Percentiles rank a stretch among this genome's conserved stretches.
phyloP scores from a whole-genome alignment of 1,284 basidiomycete species.

The Puccinia sorghi region DNA sequence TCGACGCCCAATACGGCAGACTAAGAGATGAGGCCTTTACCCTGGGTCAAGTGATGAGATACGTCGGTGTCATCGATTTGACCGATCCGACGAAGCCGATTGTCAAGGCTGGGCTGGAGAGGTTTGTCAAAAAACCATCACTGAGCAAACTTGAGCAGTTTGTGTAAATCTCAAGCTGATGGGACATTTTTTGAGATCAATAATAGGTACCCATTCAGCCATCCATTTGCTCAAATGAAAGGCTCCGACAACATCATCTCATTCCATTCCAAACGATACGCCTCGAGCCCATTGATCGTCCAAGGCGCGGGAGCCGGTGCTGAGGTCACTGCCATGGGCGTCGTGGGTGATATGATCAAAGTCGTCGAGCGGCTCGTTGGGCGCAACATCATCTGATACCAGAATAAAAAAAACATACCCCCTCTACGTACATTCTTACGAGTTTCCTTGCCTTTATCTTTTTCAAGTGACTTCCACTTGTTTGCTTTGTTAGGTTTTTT shows the following conservation, averaged over 20 bases:
- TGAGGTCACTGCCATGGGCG: slow-evolving; percentile 97
- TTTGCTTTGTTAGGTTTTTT: not conserved
- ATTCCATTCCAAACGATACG: slow-evolving; percentile 84
- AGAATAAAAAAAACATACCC: not conserved
- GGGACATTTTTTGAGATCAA: slow-evolving; percentile 37
- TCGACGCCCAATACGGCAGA: slow-evolving; percentile 76
- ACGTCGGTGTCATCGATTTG: slow-evolving; percentile 91
- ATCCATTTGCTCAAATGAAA: slow-evolving; percentile 91
- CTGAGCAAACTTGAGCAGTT: not conserved
- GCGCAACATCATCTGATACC: slow-evolving; percentile 7
- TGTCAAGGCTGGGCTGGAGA: slow-evolving; percentile 83
- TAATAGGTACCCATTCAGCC: slow-evolving; percentile 75
- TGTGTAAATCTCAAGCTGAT: not conserved
- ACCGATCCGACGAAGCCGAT: slow-evolving; percentile 62
- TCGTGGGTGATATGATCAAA: slow-evolving; percentile 70
- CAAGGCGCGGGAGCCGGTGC: slow-evolving; percentile 96
- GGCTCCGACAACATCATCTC: slow-evolving; percentile 98
- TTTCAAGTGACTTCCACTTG: too few relatives aligned
- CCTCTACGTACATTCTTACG: not conserved
- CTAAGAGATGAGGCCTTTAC: slow-evolving; percentile 74
- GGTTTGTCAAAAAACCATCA: slow-evolving; percentile 62
- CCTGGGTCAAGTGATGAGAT: slow-evolving; percentile 81
- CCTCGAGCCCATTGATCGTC: slow-evolving; percentile 77
- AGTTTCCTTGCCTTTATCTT: too few relatives aligned
- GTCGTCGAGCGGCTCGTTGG: slow-evolving; percentile 59